A percentile compares a stretch with the other conserved stretches of the same genome.
Evolutionary conservation across 2,329 filamentous ascomycete species (phyloP).

Genomic region (Xylaria sp.): DNA sequence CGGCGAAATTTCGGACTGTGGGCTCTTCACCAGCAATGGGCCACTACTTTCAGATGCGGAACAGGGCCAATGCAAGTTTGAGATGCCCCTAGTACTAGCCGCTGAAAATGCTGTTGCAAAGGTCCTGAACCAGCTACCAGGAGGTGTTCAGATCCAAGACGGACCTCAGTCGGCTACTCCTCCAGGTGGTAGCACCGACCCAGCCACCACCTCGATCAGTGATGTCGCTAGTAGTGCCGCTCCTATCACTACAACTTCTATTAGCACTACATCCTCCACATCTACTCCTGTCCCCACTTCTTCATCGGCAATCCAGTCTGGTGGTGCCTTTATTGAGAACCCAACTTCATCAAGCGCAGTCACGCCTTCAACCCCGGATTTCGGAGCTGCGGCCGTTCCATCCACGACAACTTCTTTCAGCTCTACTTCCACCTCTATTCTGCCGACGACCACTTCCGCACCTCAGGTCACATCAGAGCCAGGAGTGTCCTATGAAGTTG

Average conservation of each 20-base stretch:
- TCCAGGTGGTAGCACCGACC: slow-evolving; percentile 34
- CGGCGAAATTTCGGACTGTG: slow-evolving; percentile 78
- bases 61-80: slow-evolving; percentile 70
- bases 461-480: slow-evolving; percentile 50
- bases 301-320: slow-evolving; percentile 38
- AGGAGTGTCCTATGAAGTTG: slow-evolving; percentile 52
- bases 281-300: slow-evolving; percentile 45
- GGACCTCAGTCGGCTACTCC: slow-evolving; percentile 46
- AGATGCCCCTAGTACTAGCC: slow-evolving; percentile 64
- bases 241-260: slow-evolving; percentile 33
- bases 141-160: slow-evolving; percentile 63
- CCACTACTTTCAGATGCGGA: slow-evolving; percentile 67
- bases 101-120: slow-evolving; percentile 62
- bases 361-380: slow-evolving; percentile 27
- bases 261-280: slow-evolving; percentile 15
- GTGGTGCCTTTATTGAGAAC: slow-evolving; percentile 50
- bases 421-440: slow-evolving; percentile 36
- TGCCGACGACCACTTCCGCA: slow-evolving; percentile 45
- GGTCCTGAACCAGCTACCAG: slow-evolving; percentile 70
- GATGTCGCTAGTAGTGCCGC: slow-evolving; percentile 36
- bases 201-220: slow-evolving; percentile 41
- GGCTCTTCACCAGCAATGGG: slow-evolving; percentile 68
- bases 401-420: slow-evolving; percentile 36
- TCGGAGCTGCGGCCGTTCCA: slow-evolving; percentile 32
- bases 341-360: slow-evolving; percentile 17